A percentile compares a stretch with the other conserved stretches of the same genome.
Evolutionary conservation across 176 grass and related monocot genomes (phyloP).

Genomic region (Hyparrhenia diplandra): DNA sequence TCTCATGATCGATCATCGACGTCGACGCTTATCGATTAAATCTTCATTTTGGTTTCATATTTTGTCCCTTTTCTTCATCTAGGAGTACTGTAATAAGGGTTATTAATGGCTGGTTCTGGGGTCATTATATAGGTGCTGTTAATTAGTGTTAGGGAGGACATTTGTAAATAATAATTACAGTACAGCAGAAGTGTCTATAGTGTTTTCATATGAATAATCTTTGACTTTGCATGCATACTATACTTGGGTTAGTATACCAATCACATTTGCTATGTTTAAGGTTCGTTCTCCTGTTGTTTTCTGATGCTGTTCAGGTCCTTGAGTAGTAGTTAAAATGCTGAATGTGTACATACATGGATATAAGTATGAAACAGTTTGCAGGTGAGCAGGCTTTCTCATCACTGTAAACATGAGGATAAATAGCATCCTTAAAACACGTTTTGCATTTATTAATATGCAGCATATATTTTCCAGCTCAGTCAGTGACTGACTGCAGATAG

Average conservation of each 20-base stretch:
- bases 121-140: neutral
- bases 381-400: neutral
- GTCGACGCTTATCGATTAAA: neutral
- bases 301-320: constrained; percentile 8
- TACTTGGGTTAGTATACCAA: neutral
- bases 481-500: neutral
- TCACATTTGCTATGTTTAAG: neutral
- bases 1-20: too few relatives aligned
- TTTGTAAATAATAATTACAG: constrained; percentile 55
- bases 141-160: constrained; percentile 29
- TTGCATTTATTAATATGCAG: neutral
- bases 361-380: neutral
- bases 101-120: constrained; percentile 29
- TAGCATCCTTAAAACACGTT: neutral
- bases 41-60: neutral
- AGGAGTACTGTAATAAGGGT: neutral
- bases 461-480: neutral
- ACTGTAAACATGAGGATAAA: constrained; percentile 20
- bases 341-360: constrained; percentile 7
- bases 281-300: neutral
- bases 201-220: constrained; percentile 1
- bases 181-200: constrained; percentile 4
- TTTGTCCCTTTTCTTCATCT: neutral
- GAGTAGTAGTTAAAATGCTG: constrained; percentile 17
- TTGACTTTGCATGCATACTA: neutral